Conservation (phyloP, 2,329 filamentous ascomycete species). For the Leptographium wingfieldii region DNA sequence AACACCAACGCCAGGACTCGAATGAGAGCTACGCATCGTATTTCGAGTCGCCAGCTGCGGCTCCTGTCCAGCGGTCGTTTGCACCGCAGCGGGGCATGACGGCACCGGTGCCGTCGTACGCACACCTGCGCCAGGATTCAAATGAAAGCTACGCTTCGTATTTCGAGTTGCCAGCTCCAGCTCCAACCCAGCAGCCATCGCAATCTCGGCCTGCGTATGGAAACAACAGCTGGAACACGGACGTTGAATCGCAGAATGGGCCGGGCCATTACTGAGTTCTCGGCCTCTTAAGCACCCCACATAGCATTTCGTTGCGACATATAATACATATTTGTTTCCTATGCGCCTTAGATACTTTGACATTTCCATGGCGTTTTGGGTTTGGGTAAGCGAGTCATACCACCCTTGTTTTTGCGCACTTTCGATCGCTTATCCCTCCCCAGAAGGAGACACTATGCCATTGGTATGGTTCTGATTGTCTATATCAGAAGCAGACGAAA, state of each 20-base stretch:
- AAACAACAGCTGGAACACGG: constrained; percentile 10
- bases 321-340: not conserved
- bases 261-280: constrained; percentile 7
- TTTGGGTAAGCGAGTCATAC: not conserved
- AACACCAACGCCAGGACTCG: constrained; percentile 8
- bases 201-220: constrained; percentile 1
- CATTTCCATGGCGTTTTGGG: not conserved
- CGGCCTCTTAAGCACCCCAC: not conserved
- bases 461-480: not conserved
- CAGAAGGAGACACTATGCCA: not conserved
- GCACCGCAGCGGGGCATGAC: constrained; percentile 23
- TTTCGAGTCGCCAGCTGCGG: constrained; percentile 5
- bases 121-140: constrained; percentile 8
- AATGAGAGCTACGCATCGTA: constrained; percentile 11
- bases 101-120: constrained; percentile 15
- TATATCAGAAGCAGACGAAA: not conserved
- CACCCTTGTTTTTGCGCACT: not conserved
- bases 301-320: not conserved
- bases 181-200: not conserved
- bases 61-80: not conserved
- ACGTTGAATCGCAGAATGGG: constrained; percentile 12
- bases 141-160: constrained; percentile 11
- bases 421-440: not conserved
- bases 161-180: constrained; percentile 6
- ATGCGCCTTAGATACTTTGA: not conserved